Base-by-base conservation (phyloP, 805 yeast genomes). In the Kurtzmaniella cleridarum region DNA sequence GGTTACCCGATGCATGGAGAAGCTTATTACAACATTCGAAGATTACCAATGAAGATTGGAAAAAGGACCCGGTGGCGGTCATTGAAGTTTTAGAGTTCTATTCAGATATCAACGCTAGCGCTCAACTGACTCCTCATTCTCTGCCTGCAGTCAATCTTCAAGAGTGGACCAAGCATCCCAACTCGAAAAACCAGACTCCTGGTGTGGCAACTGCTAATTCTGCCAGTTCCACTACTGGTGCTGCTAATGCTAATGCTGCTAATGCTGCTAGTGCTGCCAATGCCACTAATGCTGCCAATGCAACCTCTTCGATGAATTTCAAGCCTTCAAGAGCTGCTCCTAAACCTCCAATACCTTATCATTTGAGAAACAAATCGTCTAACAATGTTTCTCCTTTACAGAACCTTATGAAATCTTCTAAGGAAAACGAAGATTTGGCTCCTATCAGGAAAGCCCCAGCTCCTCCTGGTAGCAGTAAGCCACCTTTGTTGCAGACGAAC, bases 21-120 rank as follows among this genome's bases (percentile, higher is more conserved):
- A 69, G 64, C 30, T 57, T 76, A 48, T 64, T 77, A 32, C 77
- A 76, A 44, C 78, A 76, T 45, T 75, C 81, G 15, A 75, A 75
- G 48, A 77, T 77, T 48, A 77, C 81, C 5, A 72, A 72, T 44
- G 83, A 76, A 45, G 84, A 78, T 55, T 71, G 79, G 69, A 76
- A 75, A 30, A 76, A 73, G 43, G 81, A 78, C 45, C 84, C 84
- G 1, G 76, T 75, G 14, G 84, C 83, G 1, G 82, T 77, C 18
- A 75, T 77, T 40, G 81, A 76, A 49, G 82, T 76, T 2, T 64
- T 77, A 48, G 78, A 76, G 47, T 76, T 78, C 39, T 76, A 77
- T 48, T 61, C 70, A 14, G 75, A 71, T 41, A 65, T 64, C 38
- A 61, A 69, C 53, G 72, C 73, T 35, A 70, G 72, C 6, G 53